Percentiles rank a stretch among this genome's conserved stretches.
Evolutionary conservation across 345 rosid species (phyloP).

Genomic region (Reutealis trisperma): DNA sequence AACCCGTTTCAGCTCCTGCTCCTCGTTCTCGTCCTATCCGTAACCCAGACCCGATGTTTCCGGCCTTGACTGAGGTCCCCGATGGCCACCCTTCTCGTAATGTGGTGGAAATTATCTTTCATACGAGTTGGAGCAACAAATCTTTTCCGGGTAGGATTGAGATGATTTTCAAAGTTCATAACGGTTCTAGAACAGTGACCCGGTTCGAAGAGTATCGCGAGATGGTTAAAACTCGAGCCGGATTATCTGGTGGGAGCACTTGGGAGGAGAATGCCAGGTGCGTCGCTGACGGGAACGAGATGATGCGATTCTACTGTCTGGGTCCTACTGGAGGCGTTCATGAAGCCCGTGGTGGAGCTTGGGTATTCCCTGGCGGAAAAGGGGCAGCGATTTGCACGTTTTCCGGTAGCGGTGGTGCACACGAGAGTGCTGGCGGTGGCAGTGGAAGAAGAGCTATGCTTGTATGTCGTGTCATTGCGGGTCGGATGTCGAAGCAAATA

Average conservation of each 20-base stretch:
- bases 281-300: conserved; percentile 92
- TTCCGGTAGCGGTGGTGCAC: conserved; percentile 77
- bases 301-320: conserved; percentile 84
- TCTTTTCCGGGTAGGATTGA: conserved; percentile 77
- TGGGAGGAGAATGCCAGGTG: conserved; percentile 81
- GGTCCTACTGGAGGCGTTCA: conserved; percentile 55
- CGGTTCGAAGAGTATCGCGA: conserved; percentile 96
- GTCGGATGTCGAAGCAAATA: conserved; percentile 62
- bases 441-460: conserved; percentile 89
- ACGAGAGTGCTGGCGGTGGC: conserved; percentile 82
- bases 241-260: conserved; percentile 28
- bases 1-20: conserved; percentile 26
- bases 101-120: conserved; percentile 93
- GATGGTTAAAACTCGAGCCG: conserved; percentile 57
- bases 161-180: conserved; percentile 87
- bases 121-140: conserved; percentile 86
- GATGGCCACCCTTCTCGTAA: conserved; percentile 90
- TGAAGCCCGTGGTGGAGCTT: conserved; percentile 40
- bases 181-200: conserved; percentile 60
- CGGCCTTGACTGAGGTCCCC: conserved; percentile 71
- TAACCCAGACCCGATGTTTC: conserved; percentile 50
- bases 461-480: conserved; percentile 90
- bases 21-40: conserved; percentile 42
- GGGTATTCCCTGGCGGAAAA: conserved; percentile 59
- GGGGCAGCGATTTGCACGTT: conserved; percentile 69